Conservation (phyloP, 1,139 yeast species). For the Meyerozyma guilliermondii region DNA sequence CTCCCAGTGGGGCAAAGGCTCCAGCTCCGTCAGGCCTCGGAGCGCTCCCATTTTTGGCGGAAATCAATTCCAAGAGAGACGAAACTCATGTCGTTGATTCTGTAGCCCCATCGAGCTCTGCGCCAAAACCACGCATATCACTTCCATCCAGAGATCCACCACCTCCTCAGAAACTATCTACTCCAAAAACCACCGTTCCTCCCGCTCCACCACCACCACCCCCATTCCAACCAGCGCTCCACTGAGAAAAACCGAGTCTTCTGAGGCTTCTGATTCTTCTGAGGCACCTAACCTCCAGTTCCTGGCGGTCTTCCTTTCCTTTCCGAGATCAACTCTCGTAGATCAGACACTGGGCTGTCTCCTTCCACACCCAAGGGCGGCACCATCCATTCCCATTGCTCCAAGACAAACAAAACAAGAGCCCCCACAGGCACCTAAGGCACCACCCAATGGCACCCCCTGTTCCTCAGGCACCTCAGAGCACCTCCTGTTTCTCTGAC, state of each 20-base stretch:
- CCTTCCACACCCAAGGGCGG: constrained; percentile 3
- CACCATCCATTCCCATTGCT: background rate
- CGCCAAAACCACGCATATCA: constrained; percentile 4
- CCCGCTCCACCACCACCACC: constrained; percentile 5
- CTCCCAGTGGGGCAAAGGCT: constrained; percentile 12
- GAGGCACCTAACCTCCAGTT: constrained; percentile 6
- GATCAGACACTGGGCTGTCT: constrained; percentile 19
- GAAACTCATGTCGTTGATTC: constrained; percentile 56
- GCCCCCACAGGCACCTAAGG: background rate
- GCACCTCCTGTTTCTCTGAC: constrained; percentile 10
- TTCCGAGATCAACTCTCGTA: constrained; percentile 37
- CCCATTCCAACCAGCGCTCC: constrained; percentile 2
- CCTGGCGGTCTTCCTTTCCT: constrained; percentile 35
- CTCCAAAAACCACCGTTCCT: constrained; percentile 5
- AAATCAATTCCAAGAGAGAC: constrained; percentile 51
- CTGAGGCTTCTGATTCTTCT: background rate
- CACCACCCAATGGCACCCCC: constrained; percentile 8
- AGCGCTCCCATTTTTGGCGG: constrained; percentile 47
- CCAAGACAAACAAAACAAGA: constrained; percentile 6
- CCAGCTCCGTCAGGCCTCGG: constrained; percentile 23
- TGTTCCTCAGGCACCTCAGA: constrained; percentile 7
- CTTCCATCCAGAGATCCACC: constrained; percentile 3
- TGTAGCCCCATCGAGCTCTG: background rate
- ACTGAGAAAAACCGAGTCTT: background rate
- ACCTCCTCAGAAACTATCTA: constrained; percentile 4